Percentiles rank a stretch among this genome's conserved stretches.
phyloP scores from a whole-genome alignment of 345 rosid species.

The Carallia brachiata region DNA sequence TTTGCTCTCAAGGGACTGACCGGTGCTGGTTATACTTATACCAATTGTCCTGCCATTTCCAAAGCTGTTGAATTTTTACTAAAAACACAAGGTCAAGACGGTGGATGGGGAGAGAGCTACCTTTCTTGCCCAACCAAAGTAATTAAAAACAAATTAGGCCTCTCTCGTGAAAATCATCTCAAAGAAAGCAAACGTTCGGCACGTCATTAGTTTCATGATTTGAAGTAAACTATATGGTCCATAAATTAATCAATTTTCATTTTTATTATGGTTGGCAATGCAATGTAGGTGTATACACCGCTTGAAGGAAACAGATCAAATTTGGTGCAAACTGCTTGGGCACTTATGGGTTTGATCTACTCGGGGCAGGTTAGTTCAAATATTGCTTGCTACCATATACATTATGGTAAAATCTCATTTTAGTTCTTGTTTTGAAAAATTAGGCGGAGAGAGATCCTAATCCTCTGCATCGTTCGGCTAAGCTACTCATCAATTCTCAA shows the following conservation, averaged over 20 bases:
- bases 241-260: no score
- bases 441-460: constrained; percentile 11
- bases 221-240: not conserved
- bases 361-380: constrained; percentile 15
- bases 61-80: constrained; percentile 18
- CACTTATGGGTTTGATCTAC: constrained; percentile 14
- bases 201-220: not conserved
- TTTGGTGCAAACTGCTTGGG: constrained; percentile 24
- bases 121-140: constrained; percentile 13
- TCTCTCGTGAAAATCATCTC: no score
- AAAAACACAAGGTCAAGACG: constrained; percentile 3
- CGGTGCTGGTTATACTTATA: constrained; percentile 2
- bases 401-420: not conserved
- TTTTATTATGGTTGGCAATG: not conserved
- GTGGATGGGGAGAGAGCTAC: constrained; percentile 32
- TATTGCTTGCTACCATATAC: no score
- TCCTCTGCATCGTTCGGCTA: constrained; percentile 17
- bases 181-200: no score
- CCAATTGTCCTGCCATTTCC: not conserved
- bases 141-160: not conserved
- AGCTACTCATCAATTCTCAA: constrained; percentile 19
- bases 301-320: constrained; percentile 16
- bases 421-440: not conserved
- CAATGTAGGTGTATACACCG: constrained; percentile 2
- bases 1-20: constrained; percentile 10